Evolutionary conservation across 345 rosid genomes (phyloP).

Genomic region (Hibiscus mutabilis): DNA sequence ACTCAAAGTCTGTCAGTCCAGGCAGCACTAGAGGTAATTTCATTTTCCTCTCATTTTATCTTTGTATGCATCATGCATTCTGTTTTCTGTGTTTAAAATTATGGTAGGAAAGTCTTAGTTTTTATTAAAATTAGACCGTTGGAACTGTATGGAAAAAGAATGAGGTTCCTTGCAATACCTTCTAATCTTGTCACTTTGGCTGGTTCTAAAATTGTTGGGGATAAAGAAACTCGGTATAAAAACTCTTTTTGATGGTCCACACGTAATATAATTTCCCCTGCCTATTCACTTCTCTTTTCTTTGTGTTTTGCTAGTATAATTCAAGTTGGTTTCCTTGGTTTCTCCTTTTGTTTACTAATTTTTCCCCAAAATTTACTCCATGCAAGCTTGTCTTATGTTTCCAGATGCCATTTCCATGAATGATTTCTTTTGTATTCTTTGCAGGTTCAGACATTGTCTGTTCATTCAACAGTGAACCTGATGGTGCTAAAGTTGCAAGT

Average conservation of each 20-base stretch:
- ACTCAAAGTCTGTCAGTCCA: slow-evolving; percentile 25
- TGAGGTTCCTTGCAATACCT: neutral
- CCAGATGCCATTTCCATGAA: neutral
- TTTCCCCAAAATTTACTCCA: neutral
- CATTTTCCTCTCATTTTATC: neutral
- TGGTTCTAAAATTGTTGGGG: neutral
- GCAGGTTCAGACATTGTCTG: slow-evolving; percentile 55
- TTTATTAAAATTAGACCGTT: neutral
- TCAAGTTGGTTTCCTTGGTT: neutral
- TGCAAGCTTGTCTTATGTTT: neutral
- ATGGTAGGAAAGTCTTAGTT: neutral
- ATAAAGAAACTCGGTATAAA: neutral
- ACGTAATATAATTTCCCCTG: neutral
- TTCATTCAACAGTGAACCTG: slow-evolving; percentile 54
- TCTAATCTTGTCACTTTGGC: neutral
- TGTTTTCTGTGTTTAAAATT: neutral
- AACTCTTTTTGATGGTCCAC: neutral
- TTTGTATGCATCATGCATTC: neutral
- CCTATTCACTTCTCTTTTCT: neutral
- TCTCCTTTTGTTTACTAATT: neutral
- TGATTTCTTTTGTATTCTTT: slow-evolving; percentile 5
- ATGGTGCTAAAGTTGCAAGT: slow-evolving; percentile 37
- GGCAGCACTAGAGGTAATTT: slow-evolving; percentile 49
- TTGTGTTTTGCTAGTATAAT: neutral
- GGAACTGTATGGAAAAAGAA: neutral